Evolutionary conservation across 2,329 filamentous ascomycete genomes (phyloP).

Genomic region (Fusarium verrucosum): DNA sequence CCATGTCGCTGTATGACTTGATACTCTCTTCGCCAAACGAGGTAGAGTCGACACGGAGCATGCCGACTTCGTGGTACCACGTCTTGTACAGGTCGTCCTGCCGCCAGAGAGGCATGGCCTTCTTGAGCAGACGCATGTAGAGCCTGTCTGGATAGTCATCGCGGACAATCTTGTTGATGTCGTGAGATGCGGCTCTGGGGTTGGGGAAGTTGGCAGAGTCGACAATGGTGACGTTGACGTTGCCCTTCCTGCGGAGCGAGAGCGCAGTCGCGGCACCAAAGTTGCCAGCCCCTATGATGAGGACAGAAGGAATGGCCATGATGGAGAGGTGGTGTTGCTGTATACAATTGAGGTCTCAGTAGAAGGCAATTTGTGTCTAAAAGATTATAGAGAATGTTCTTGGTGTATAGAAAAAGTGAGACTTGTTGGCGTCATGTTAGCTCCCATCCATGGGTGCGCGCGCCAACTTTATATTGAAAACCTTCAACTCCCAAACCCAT

Average conservation of each 20-base stretch:
- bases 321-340: slow-evolving; percentile 10
- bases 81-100: slow-evolving; percentile 59
- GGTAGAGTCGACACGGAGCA: slow-evolving; percentile 55
- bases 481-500: slow-evolving; percentile 19
- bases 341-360: slow-evolving; percentile 13
- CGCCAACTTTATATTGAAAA: slow-evolving; percentile 39
- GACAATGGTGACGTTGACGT: slow-evolving; percentile 48
- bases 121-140: slow-evolving; percentile 53
- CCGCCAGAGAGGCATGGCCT: slow-evolving; percentile 54
- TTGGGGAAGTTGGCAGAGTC: slow-evolving; percentile 51
- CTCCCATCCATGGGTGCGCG: slow-evolving; percentile 15
- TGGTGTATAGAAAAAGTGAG: slow-evolving; percentile 29
- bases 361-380: slow-evolving; percentile 10
- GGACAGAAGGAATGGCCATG: slow-evolving; percentile 39
- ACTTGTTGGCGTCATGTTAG: slow-evolving; percentile 24
- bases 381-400: slow-evolving; percentile 15
- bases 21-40: slow-evolving; percentile 58
- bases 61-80: slow-evolving; percentile 67
- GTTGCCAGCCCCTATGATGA: slow-evolving; percentile 56
- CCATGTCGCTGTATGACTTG: slow-evolving; percentile 48
- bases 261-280: slow-evolving; percentile 57
- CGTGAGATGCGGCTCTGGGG: slow-evolving; percentile 57
- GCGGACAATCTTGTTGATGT: slow-evolving; percentile 57
- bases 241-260: slow-evolving; percentile 44
- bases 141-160: slow-evolving; percentile 54